These are phyloP conservation scores for Ceratobasidium sp. DNA, from an alignment of 1,284 basidiomycete genomes.

Conservation along the genomic window DNA sequence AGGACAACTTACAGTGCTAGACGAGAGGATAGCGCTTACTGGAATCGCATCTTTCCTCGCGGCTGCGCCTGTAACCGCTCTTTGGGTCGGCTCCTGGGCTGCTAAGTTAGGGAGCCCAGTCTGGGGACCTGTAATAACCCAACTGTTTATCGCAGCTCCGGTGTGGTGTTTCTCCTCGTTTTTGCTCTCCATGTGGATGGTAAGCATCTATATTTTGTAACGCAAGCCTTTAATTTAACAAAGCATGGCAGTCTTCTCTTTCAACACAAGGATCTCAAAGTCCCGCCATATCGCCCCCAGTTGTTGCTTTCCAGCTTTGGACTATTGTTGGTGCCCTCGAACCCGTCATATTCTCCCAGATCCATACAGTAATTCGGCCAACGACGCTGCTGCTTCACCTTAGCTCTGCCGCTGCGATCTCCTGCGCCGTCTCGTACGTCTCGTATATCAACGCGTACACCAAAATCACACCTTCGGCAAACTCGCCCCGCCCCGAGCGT, in stretches of 20 bases:
- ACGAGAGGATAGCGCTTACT: constrained; percentile 51
- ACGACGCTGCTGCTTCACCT: constrained; percentile 10
- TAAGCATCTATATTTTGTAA: constrained; percentile 52
- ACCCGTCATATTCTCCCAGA: constrained; percentile 42
- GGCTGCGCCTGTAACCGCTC: constrained; percentile 67
- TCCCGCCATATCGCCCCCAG: constrained; percentile 41
- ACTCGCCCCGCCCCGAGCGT: constrained; percentile 18
- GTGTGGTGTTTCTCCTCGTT: constrained; percentile 62
- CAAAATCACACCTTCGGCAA: constrained; percentile 46
- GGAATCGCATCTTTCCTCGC: constrained; percentile 61
- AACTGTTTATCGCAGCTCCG: constrained; percentile 66
- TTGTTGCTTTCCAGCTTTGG: constrained; percentile 37
- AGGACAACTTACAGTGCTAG: constrained; percentile 54
- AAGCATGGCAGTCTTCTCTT: constrained; percentile 10
- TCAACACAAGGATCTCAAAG: constrained; percentile 43
- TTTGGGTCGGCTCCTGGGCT: constrained; percentile 69
- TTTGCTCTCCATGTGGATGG: constrained; percentile 59
- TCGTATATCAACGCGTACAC: constrained; percentile 33
- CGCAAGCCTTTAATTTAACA: neutral
- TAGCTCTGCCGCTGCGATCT: constrained; percentile 6
- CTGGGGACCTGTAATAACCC: constrained; percentile 68
- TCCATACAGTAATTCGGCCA: constrained; percentile 45
- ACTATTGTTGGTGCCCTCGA: constrained; percentile 36
- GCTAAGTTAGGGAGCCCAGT: constrained; percentile 63
- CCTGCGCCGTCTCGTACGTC: constrained; percentile 21